Evolutionary conservation across 495 filamentous ascomycete species (phyloP), one percentile per base, ranked within the genome.

Genomic region (Astrothelium macrocarpum): DNA sequence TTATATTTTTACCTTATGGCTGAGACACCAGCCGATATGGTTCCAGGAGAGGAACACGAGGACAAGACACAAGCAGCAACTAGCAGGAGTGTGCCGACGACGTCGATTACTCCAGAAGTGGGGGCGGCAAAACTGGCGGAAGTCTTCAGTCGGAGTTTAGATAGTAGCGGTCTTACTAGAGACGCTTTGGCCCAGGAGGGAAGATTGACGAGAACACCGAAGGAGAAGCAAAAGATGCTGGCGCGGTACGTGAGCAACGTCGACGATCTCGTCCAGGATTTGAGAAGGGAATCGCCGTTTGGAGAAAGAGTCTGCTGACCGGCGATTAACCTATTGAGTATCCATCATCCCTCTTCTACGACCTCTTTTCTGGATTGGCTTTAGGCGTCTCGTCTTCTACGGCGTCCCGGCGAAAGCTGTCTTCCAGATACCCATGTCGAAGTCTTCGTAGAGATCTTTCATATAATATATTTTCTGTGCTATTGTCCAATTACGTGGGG

Each of bases 1-100:
- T 77, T 98, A 4, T 96, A 97, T 76, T 97, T 97, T 76, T 98
- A 97, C 74, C 84, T 98, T 59, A 96, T 97, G 86, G 91, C 92
- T 32, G 94, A 97, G 75, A 85, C 82, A 1, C 84, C 88, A 1
- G 80, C 81, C 7, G 25, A 23, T 9, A 78, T 80, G 70, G 71
- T 80, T 59, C 73, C 71, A 62, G 76, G 78, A 39, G 23, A 23
- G 62, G 53, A 32, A 7, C 25, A 36, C 18, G 62, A 32, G 18
- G 62, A 53, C 10, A 28, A 25, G 26, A 4, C 2, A 10, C 23
- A 56, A 20, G 25, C 49, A 29, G 49, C 49, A 26, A 56, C 49
- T 10, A 56, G 49, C 3, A 34, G 34, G 25, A 77, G 71, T 39
- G 67, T 75, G 25, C 77, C 79, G 2, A 76, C 74, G 4, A 70